Evolutionary conservation across 495 filamentous ascomycete genomes (phyloP).

Genomic region (Trichocladium uniseriatum): DNA sequence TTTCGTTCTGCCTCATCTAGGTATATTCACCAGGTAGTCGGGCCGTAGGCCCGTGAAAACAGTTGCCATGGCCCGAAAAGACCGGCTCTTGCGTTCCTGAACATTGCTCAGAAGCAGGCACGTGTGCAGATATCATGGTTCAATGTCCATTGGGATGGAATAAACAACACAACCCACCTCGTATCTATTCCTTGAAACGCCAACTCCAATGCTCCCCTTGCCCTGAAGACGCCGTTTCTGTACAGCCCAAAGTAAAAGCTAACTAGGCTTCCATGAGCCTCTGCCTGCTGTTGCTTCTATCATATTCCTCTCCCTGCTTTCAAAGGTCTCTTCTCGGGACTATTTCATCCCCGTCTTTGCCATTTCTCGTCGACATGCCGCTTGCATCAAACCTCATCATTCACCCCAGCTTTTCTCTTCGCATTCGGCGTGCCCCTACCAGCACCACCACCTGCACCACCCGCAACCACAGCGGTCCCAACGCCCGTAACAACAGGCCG

Average conservation of each 20-base stretch:
- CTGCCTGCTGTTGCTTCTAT: background rate
- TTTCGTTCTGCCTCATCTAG: too few species aligned
- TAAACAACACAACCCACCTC: background rate
- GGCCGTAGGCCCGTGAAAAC: too few species aligned
- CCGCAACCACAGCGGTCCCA: slow-evolving; percentile 26
- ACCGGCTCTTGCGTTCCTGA: too few species aligned
- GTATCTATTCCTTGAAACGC: background rate
- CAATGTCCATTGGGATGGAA: background rate
- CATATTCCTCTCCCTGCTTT: background rate
- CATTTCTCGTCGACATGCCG: too few species aligned
- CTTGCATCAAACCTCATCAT: slow-evolving; percentile 5
- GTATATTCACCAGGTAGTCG: too few species aligned
- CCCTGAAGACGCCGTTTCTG: background rate
- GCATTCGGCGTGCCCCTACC: background rate
- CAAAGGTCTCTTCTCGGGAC: background rate
- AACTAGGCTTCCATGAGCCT: background rate
- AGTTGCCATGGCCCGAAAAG: too few species aligned
- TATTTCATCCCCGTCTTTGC: too few species aligned
- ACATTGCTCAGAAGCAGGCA: too few species aligned
- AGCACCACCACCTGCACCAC: background rate
- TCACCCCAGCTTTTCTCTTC: slow-evolving; percentile 24
- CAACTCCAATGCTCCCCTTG: background rate
- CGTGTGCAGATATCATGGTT: too few species aligned
- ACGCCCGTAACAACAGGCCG: slow-evolving; percentile 65
- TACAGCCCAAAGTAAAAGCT: background rate